Conservation (phyloP, 192 early-diverging fungal genomes). For the Chytriomyces confervae region DNA sequence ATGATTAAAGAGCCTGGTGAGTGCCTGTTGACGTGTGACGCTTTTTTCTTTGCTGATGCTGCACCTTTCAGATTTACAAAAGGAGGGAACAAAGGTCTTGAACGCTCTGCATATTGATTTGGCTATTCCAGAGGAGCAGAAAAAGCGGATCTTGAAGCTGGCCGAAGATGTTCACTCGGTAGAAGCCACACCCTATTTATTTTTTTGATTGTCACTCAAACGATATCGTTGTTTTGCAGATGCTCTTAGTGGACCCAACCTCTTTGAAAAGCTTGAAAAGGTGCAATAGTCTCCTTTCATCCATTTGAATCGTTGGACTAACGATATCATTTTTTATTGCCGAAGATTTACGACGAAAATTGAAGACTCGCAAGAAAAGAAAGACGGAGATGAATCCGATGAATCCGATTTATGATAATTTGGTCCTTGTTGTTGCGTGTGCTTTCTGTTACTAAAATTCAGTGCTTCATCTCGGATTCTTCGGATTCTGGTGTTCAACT, state of each 20-base stretch:
- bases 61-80: conserved; percentile 3
- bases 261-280: conserved; percentile 23
- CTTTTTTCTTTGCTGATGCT: background rate
- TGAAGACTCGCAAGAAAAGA: conserved; percentile 4
- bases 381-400: conserved; percentile 8
- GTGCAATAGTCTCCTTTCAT: background rate
- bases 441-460: background rate
- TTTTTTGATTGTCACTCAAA: background rate
- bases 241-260: conserved; percentile 16
- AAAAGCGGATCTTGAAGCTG: conserved; percentile 23
- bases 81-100: conserved; percentile 10
- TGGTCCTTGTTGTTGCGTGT: background rate
- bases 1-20: conserved; percentile 15
- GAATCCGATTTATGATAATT: conserved; percentile 12
- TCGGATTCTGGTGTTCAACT: no score
- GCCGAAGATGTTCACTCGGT: conserved; percentile 26
- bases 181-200: background rate
- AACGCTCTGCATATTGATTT: conserved; percentile 10
- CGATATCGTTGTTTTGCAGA: background rate
- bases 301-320: background rate
- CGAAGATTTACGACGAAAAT: conserved; percentile 15
- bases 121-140: background rate
- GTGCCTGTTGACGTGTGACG: background rate
- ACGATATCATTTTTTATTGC: background rate
- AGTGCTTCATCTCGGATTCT: no score